These are phyloP conservation scores for Saxophila tyrrhenica DNA, from an alignment of 495 filamentous ascomycete species.

Conservation along the genomic window DNA sequence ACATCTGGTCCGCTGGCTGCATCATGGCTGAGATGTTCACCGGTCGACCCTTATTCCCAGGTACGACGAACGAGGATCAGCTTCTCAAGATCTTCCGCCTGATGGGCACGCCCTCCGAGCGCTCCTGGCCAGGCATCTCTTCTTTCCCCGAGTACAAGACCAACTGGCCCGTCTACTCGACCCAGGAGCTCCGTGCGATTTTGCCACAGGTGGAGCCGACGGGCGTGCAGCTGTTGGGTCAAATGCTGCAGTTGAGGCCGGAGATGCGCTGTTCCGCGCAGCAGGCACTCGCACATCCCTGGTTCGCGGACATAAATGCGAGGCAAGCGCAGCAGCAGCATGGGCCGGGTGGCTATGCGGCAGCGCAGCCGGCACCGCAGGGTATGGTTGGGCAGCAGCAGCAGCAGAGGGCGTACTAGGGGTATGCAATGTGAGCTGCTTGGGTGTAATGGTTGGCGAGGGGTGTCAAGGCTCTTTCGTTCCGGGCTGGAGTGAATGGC, in stretches of 20 bases:
- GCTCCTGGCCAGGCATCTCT: slow-evolving; percentile 83
- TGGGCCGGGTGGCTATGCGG: background rate
- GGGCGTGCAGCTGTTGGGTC: slow-evolving; percentile 72
- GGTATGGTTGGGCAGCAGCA: slow-evolving; percentile 1
- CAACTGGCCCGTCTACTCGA: slow-evolving; percentile 89
- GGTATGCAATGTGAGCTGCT: background rate
- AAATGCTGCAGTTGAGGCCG: slow-evolving; percentile 86
- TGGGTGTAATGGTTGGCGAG: background rate
- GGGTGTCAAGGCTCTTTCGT: background rate
- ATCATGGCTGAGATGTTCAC: slow-evolving; percentile 99
- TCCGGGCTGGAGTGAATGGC: background rate
- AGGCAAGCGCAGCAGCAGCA: slow-evolving; percentile 32
- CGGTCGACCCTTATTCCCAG: slow-evolving; percentile 82
- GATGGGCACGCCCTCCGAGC: slow-evolving; percentile 90
- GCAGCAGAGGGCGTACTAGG: slow-evolving; percentile 2
- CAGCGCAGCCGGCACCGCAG: background rate
- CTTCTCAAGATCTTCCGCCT: slow-evolving; percentile 91
- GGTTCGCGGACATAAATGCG: slow-evolving; percentile 63
- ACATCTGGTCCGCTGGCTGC: slow-evolving; percentile 94
- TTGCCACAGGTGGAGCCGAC: slow-evolving; percentile 78
- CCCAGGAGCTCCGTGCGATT: slow-evolving; percentile 74
- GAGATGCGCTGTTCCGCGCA: slow-evolving; percentile 81
- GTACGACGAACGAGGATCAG: slow-evolving; percentile 94
- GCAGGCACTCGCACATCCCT: slow-evolving; percentile 76
- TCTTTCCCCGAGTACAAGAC: slow-evolving; percentile 89